Base-by-base conservation (phyloP, 805 yeast species). In the Wickerhamiella dianesei region DNA sequence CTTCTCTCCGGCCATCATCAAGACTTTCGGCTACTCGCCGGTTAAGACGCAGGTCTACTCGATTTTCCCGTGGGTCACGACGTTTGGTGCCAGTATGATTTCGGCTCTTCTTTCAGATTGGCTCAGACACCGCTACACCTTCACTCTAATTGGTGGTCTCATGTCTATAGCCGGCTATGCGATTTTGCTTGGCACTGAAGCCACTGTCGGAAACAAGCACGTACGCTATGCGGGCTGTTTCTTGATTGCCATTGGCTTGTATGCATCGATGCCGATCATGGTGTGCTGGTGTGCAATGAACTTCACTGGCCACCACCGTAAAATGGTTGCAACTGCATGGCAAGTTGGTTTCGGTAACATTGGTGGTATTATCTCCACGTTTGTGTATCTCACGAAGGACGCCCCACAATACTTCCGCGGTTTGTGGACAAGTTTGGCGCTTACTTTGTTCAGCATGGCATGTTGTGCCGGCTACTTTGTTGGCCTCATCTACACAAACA, bases 11-110 rank as follows among this genome's bases (percentile, higher is more conserved):
- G 68, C 80, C 25, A 80, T 80, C 58, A 77, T 80, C 58, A 67
- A 66, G 45, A 63, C 72, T 37, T 67, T 80, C 66, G 80, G 82
- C 18, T 71, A 79, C 67, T 72, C 84, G 2, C 79, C 84, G 2
- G 80, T 77, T 56, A 68, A 74, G 47, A 89, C 94, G 8, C 86
- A 86, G 62, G 74, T 80, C 47, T 80, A 79, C 64, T 81, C 94
- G 0, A 83, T 86, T 43, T 87, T 85, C 54, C 94, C 95, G 18
- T 86, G 94, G 88, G 69, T 83, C 39, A 66, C 72, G 22, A 83
- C 94, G 0, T 81, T 85, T 58, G 86, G 80, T 4, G 66, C 74
- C 32, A 74, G 80, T 40, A 77, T 80, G 64, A 56, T 75, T 3
- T 52, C 73, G n/a, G 89, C 94, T 0, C 65, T 69, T 49, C 51